These are phyloP conservation scores for Pichia manshurica DNA, from an alignment of 805 yeast species.

Conservation along the genomic window DNA sequence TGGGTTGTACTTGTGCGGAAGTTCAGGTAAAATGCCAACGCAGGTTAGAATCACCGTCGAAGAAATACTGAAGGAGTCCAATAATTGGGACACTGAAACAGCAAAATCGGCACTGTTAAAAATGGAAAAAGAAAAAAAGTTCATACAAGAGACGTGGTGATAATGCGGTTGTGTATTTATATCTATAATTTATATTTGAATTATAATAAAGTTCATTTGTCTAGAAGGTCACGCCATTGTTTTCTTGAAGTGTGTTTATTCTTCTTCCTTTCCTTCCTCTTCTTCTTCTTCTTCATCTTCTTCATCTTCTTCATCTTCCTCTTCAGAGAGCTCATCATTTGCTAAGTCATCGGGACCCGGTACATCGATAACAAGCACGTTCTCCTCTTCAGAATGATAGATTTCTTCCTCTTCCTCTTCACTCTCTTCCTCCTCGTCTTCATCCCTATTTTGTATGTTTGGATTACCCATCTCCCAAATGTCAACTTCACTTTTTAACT, in stretches of 20 bases:
- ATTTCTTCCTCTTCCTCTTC: slow-evolving; percentile 14
- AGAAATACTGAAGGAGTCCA: slow-evolving; percentile 47
- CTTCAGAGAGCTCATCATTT: slow-evolving; percentile 4
- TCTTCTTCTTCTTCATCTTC: slow-evolving; percentile 1
- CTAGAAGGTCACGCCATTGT: slow-evolving; percentile 3
- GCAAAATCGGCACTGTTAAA: slow-evolving; percentile 47
- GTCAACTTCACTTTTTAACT: slow-evolving; percentile 48
- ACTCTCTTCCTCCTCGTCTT: slow-evolving; percentile 21
- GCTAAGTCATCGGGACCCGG: slow-evolving; percentile 10
- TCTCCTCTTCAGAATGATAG: slow-evolving; percentile 8
- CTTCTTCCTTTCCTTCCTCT: not conserved
- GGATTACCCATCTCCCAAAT: slow-evolving; percentile 77
- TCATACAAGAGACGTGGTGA: slow-evolving; percentile 87
- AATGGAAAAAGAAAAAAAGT: slow-evolving; percentile 61
- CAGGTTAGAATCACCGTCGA: slow-evolving; percentile 70
- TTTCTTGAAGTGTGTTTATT: not conserved
- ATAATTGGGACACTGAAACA: slow-evolving; percentile 35
- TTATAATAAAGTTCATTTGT: not conserved
- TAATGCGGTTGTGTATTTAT: not conserved
- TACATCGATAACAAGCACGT: slow-evolving; percentile 13
- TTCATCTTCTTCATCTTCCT: slow-evolving; percentile 6
- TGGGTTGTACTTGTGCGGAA: slow-evolving; percentile 78
- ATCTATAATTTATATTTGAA: not conserved
- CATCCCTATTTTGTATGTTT: slow-evolving; percentile 39
- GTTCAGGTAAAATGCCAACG: slow-evolving; percentile 91